These are phyloP conservation scores for Xylariaceae sp. DNA, from an alignment of 2,329 filamentous ascomycete species.

Conservation along the genomic window DNA sequence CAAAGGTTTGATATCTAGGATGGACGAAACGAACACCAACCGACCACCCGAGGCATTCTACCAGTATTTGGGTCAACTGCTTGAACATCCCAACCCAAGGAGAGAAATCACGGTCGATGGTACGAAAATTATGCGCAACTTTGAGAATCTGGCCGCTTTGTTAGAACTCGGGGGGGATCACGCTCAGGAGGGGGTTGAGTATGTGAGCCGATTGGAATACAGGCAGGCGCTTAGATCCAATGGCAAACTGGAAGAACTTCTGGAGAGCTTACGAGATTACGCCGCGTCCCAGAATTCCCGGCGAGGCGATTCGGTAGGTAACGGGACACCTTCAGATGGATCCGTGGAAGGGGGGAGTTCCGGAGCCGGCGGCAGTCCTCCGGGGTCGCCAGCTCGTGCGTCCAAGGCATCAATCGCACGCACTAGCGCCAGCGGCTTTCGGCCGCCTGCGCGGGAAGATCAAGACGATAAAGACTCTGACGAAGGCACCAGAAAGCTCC, in stretches of 20 bases:
- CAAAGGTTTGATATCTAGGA: too few relatives aligned
- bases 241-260: constrained; percentile 3
- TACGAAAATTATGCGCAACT: constrained; percentile 4
- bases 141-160: constrained; percentile 8
- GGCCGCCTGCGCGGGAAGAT: too few relatives aligned
- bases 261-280: constrained; percentile 5
- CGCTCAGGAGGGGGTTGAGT: constrained; percentile 8
- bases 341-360: too few relatives aligned
- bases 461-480: too few relatives aligned
- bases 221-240: constrained; percentile 2
- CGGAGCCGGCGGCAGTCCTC: too few relatives aligned
- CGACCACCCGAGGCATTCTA: too few relatives aligned
- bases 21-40: too few relatives aligned
- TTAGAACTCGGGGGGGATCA: constrained; percentile 6
- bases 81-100: constrained; percentile 1
- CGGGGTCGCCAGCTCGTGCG: too few relatives aligned
- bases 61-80: not conserved
- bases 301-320: not conserved
- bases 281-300: not conserved
- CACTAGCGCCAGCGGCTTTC: too few relatives aligned
- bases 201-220: constrained; percentile 2
- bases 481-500: constrained; percentile 7
- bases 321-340: too few relatives aligned
- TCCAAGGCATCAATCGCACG: too few relatives aligned
- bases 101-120: constrained; percentile 9